A percentile compares a stretch with the other conserved stretches of the same genome.
These are phyloP conservation scores for Trichocladium uniseriatum DNA, from an alignment of 495 filamentous ascomycete genomes.

Conservation along the genomic window DNA sequence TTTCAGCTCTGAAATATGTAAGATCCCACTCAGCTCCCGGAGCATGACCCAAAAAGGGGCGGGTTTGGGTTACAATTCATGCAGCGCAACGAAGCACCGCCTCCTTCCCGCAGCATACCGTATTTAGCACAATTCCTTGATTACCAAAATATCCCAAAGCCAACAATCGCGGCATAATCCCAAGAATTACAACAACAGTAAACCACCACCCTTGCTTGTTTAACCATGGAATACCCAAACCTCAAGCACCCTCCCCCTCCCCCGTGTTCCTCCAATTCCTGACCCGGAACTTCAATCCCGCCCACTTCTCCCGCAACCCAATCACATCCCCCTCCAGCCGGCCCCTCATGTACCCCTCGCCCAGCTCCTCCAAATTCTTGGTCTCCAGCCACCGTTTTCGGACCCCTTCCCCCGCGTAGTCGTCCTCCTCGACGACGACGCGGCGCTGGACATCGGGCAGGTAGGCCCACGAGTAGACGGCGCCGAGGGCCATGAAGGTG, in stretches of 20 bases:
- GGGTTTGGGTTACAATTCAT: too few species aligned
- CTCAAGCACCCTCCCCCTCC: neutral
- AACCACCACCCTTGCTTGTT: too few species aligned
- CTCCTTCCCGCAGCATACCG: too few species aligned
- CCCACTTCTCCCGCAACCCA: conserved; percentile 21
- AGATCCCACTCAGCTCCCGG: too few species aligned
- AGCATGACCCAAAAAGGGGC: too few species aligned
- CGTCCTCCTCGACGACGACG: conserved; percentile 7
- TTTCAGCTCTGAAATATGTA: too few species aligned
- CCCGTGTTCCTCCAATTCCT: conserved; percentile 3
- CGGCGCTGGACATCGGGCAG: conserved; percentile 26
- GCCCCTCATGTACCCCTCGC: conserved; percentile 22
- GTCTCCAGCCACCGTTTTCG: conserved; percentile 16
- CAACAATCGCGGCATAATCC: too few species aligned
- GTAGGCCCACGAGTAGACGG: conserved; percentile 29
- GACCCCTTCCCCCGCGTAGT: neutral
- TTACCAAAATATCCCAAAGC: too few species aligned
- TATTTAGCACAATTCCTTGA: too few species aligned
- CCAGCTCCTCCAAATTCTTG: conserved; percentile 26
- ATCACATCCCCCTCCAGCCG: conserved; percentile 22
- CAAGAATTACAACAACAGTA: too few species aligned
- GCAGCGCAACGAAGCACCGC: too few species aligned
- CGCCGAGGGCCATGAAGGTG: conserved; percentile 26
- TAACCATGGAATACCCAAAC: too few species aligned
- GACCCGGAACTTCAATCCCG: conserved; percentile 12